Conservation (phyloP, 225 moss, liverwort and hornwort genomes). For the Physcomitrellopsis africana region DNA sequence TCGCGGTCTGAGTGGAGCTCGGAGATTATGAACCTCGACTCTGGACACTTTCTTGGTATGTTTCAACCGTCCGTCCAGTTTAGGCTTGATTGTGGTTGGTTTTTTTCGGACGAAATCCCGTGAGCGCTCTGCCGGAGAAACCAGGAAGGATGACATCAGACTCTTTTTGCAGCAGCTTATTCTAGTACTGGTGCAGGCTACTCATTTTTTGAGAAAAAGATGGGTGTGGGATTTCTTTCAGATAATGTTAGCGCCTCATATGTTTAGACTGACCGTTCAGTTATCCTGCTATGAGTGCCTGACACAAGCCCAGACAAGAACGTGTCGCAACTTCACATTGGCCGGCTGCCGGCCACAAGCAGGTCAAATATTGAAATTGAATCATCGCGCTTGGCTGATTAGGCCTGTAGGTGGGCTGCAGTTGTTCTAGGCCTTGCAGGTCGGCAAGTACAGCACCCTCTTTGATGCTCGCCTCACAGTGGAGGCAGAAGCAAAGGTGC, state of each 20-base stretch:
- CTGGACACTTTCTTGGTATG: constrained; percentile 29
- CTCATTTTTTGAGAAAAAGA: no score
- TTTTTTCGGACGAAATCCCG: not conserved
- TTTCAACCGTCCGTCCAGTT: not conserved
- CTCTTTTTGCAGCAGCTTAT: not conserved
- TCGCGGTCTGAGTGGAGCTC: not conserved
- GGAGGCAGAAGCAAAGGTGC: not conserved
- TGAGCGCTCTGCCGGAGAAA: not conserved
- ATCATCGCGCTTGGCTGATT: no score
- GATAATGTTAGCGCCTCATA: not conserved
- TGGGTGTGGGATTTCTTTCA: not conserved
- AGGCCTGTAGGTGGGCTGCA: not conserved
- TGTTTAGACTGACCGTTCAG: not conserved
- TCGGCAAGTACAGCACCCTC: not conserved
- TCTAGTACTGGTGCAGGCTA: no score
- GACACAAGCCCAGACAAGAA: not conserved
- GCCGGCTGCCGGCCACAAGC: no score
- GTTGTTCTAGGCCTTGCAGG: not conserved
- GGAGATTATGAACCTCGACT: constrained; percentile 4
- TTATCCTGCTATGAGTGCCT: no score
- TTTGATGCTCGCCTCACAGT: not conserved
- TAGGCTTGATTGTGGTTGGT: not conserved
- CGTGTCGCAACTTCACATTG: no score
- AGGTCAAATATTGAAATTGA: no score
- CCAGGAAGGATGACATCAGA: not conserved